These are phyloP conservation scores for Diplocarpon mali DNA, from an alignment of 2,329 filamentous ascomycete genomes.

Conservation along the genomic window DNA sequence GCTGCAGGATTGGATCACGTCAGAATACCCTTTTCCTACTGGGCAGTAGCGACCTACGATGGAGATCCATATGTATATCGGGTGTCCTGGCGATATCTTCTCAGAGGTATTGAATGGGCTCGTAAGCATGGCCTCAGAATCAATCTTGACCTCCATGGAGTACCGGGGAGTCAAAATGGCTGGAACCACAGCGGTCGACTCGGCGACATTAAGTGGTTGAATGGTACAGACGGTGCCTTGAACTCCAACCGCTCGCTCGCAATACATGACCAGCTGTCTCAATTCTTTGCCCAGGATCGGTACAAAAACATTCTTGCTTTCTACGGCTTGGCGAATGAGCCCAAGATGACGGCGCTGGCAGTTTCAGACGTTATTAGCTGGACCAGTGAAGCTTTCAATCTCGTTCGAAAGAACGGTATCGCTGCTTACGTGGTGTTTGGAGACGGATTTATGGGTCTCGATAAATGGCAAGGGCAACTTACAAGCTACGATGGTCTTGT, in stretches of 20 bases:
- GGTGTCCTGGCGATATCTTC: conserved; percentile 84
- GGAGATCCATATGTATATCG: conserved; percentile 80
- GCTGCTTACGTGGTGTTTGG: conserved; percentile 70
- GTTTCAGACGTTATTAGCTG: conserved; percentile 60
- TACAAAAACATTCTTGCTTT: conserved; percentile 88
- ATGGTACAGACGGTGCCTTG: conserved; percentile 69
- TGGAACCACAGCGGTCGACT: conserved; percentile 92
- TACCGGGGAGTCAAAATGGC: conserved; percentile 89
- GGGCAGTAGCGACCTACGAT: conserved; percentile 79
- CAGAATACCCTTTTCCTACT: conserved; percentile 92
- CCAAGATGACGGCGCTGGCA: conserved; percentile 67
- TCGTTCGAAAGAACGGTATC: conserved; percentile 69
- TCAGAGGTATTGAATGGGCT: conserved; percentile 87
- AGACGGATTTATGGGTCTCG: conserved; percentile 86
- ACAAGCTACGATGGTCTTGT: conserved; percentile 61
- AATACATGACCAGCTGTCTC: conserved; percentile 73
- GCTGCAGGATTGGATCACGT: conserved; percentile 90
- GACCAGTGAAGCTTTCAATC: conserved; percentile 61
- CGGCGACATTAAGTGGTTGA: conserved; percentile 76
- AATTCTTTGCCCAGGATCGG: conserved; percentile 86
- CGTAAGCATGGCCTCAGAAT: conserved; percentile 85
- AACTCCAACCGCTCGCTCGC: conserved; percentile 78
- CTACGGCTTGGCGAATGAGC: conserved; percentile 93
- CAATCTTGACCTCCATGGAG: conserved; percentile 85
- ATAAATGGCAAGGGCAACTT: conserved; percentile 81